Percentiles rank a stretch among this genome's conserved stretches.
phyloP scores from a whole-genome alignment of 345 rosid species.

The Heritiera littoralis region DNA sequence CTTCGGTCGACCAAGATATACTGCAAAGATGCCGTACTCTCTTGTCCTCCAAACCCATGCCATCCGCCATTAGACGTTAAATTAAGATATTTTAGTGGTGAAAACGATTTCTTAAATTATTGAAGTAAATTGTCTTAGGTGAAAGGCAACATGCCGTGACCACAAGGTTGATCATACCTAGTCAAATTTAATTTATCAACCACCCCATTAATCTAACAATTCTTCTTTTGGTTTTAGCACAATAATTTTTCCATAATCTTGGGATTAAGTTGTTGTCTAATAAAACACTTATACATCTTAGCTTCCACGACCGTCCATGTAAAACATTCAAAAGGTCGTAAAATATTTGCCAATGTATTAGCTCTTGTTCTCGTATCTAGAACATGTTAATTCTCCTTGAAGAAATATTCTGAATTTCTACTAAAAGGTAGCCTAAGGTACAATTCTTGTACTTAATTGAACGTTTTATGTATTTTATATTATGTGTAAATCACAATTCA shows the following conservation, averaged over 20 bases:
- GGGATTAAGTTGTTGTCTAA: background rate
- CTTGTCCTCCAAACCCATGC: background rate
- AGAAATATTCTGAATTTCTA: background rate
- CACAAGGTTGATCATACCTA: slow-evolving; percentile 13
- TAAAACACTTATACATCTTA: background rate
- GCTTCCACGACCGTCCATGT: background rate
- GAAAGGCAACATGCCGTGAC: slow-evolving; percentile 17
- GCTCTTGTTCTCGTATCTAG: background rate
- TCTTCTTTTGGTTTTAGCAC: background rate
- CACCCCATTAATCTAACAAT: background rate
- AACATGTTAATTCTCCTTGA: background rate
- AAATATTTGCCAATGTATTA: background rate
- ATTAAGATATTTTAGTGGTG: background rate
- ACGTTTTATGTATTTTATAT: background rate
- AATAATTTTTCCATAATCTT: background rate
- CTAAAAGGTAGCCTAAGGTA: background rate
- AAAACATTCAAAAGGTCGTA: background rate
- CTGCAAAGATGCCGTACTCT: background rate
- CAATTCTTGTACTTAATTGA: background rate
- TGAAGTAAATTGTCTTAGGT: background rate
- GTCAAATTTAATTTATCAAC: background rate
- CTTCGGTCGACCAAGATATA: background rate
- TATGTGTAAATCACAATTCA: background rate
- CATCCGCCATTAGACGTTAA: too few species aligned
- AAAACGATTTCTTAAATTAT: slow-evolving; percentile 6